Percentiles rank a stretch among this genome's conserved stretches.
Evolutionary conservation across 768 basidiomycete species (phyloP).

Genomic region (Mycena alexandri): DNA sequence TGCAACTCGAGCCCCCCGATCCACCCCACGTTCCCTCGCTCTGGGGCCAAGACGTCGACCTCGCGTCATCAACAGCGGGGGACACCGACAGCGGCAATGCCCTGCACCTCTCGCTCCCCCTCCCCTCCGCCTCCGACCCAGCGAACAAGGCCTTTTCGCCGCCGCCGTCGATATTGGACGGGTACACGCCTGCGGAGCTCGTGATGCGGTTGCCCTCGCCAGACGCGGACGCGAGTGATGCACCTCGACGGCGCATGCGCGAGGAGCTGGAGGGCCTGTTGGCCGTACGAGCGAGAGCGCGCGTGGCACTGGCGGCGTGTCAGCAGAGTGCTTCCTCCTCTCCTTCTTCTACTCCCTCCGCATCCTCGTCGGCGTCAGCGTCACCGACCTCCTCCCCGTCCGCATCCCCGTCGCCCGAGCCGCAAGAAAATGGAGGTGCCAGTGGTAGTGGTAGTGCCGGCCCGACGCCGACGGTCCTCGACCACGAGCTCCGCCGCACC

Average conservation of each 20-base stretch:
- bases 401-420: slow-evolving; percentile 19
- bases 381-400: slow-evolving; percentile 27
- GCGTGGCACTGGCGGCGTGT: too few species aligned
- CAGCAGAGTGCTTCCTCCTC: too few species aligned
- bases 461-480: slow-evolving; percentile 5
- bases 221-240: too few species aligned
- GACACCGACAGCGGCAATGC: slow-evolving; percentile 12
- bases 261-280: too few species aligned
- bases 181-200: slow-evolving; percentile 15
- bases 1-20: too few species aligned
- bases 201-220: background rate
- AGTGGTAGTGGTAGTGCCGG: background rate
- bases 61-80: background rate
- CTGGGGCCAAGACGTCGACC: background rate
- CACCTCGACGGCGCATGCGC: too few species aligned
- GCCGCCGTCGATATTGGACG: slow-evolving; percentile 30
- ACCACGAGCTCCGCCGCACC: slow-evolving; percentile 31
- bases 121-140: background rate
- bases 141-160: background rate
- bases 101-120: slow-evolving; percentile 30
- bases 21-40: too few species aligned
- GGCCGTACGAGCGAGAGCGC: too few species aligned
- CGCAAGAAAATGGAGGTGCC: background rate
- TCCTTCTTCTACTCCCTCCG: slow-evolving; percentile 5
- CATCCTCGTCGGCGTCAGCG: background rate